These are phyloP conservation scores for Pythium vanterpoolii DNA, from an alignment of 352 stramenopile genomes.

Conservation along the genomic window DNA sequence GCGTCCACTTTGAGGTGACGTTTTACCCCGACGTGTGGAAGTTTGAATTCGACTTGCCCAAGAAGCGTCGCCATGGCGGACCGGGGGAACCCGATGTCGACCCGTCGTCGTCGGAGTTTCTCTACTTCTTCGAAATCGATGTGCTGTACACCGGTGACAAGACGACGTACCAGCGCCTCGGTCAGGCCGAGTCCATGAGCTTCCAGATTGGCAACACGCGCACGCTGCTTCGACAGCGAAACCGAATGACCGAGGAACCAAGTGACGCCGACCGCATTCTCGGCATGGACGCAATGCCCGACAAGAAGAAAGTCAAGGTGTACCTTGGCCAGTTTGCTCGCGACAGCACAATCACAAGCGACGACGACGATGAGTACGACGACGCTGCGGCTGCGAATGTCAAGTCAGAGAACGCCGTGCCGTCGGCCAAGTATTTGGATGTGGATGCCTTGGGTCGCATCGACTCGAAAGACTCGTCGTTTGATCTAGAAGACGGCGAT, in stretches of 20 bases:
- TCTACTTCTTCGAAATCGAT: conserved; percentile 88
- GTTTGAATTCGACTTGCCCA: conserved; percentile 86
- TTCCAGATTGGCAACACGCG: conserved; percentile 87
- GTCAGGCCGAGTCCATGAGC: conserved; percentile 67
- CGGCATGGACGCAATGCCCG: conserved; percentile 47
- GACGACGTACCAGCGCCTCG: conserved; percentile 52
- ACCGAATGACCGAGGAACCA: conserved; percentile 64
- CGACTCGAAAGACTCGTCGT: conserved; percentile 55
- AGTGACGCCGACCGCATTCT: conserved; percentile 49
- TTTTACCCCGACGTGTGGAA: conserved; percentile 90
- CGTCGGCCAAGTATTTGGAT: conserved; percentile 29
- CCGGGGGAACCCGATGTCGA: conserved; percentile 35
- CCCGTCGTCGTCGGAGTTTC: conserved; percentile 48
- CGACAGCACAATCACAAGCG: conserved; percentile 38
- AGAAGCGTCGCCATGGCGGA: conserved; percentile 70
- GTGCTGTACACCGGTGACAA: conserved; percentile 73
- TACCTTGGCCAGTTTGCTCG: conserved; percentile 34
- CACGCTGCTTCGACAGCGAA: conserved; percentile 77
- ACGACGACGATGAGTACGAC: conserved; percentile 24
- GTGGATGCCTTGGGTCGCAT: conserved; percentile 41
- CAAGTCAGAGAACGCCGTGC: conserved; percentile 18
- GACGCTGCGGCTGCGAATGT: conserved; percentile 13
- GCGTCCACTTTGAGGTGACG: conserved; percentile 74
- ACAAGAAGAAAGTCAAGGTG: conserved; percentile 82
- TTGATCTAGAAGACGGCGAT: conserved; percentile 33